Evolutionary conservation across 2,329 filamentous ascomycete species (phyloP).

Genomic region (Phialocephala subalpina): DNA sequence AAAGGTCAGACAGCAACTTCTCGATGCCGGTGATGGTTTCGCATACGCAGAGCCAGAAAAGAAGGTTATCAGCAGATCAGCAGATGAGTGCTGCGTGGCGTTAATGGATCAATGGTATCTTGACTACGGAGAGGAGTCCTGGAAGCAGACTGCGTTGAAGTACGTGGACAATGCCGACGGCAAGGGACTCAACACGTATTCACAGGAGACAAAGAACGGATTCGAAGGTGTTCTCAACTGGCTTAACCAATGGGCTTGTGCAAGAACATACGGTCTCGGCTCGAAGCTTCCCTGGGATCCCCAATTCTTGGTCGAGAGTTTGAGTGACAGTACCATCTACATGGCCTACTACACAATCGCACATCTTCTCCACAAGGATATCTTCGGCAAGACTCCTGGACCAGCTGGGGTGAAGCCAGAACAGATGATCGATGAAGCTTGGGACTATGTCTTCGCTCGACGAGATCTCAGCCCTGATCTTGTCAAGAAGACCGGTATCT

Average conservation of each 20-base stretch:
- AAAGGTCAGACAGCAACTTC: constrained; percentile 80
- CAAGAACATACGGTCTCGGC: constrained; percentile 88
- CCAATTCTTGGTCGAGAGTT: constrained; percentile 88
- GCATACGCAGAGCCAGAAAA: constrained; percentile 93
- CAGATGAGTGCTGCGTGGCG: constrained; percentile 91
- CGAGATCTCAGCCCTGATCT: constrained; percentile 73
- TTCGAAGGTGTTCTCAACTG: constrained; percentile 90
- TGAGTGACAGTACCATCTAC: constrained; percentile 94
- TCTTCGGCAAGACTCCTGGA: constrained; percentile 81
- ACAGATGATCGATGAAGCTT: constrained; percentile 94
- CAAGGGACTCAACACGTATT: constrained; percentile 80
- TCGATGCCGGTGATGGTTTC: constrained; percentile 83
- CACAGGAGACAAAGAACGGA: constrained; percentile 76
- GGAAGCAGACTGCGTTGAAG: constrained; percentile 79
- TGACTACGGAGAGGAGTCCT: constrained; percentile 91
- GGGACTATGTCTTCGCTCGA: constrained; percentile 93
- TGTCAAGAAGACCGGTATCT: constrained; percentile 71
- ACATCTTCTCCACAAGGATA: constrained; percentile 79
- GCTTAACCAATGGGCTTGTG: constrained; percentile 96
- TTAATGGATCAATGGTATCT: constrained; percentile 98
- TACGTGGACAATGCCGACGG: constrained; percentile 74
- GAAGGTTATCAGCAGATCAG: constrained; percentile 86
- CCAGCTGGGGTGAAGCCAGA: constrained; percentile 74
- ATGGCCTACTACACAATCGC: constrained; percentile 80
- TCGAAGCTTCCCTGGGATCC: constrained; percentile 95